phyloP scores from a whole-genome alignment of 2,329 filamentous ascomycete species.

The Diaporthe citriasiana region DNA sequence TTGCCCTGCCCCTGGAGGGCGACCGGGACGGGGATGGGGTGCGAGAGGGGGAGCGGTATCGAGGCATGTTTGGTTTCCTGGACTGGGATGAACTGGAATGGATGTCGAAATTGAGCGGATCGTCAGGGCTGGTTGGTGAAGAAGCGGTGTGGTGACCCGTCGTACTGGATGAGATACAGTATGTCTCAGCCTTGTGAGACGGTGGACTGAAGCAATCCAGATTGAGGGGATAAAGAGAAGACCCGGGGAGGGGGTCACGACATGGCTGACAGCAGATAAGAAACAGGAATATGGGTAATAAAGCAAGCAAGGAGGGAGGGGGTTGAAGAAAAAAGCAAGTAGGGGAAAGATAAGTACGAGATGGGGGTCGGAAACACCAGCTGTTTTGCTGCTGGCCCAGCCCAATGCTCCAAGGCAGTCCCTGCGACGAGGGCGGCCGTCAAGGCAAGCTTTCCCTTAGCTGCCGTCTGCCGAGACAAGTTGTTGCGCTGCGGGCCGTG shows the following conservation, averaged over 20 bases:
- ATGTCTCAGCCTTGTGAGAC: constrained; percentile 30
- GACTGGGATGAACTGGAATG: neutral
- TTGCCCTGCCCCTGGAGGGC: constrained; percentile 39
- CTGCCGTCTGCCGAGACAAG: constrained; percentile 30
- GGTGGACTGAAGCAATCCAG: neutral
- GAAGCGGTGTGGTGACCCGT: neutral
- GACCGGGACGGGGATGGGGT: constrained; percentile 44
- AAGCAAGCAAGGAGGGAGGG: neutral
- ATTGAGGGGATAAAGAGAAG: neutral
- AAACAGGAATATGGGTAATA: neutral
- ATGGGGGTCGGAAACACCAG: constrained; percentile 24
- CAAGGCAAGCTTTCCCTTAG: constrained; percentile 22
- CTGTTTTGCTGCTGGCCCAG: constrained; percentile 12
- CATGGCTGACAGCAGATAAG: constrained; percentile 8
- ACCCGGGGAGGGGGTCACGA: constrained; percentile 8
- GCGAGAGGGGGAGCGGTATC: constrained; percentile 45
- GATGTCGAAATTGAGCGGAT: neutral
- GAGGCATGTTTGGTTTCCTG: constrained; percentile 43
- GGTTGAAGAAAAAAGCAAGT: neutral
- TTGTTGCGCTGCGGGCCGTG: constrained; percentile 21
- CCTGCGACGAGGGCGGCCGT: constrained; percentile 11
- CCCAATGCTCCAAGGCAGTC: constrained; percentile 20
- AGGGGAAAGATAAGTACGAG: neutral
- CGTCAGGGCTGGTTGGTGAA: neutral
- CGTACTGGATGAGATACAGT: constrained; percentile 6